Evolutionary conservation across 176 grass and related monocot species (phyloP), one percentile per base, ranked within the genome.

Genomic region (Olyra latifolia): DNA sequence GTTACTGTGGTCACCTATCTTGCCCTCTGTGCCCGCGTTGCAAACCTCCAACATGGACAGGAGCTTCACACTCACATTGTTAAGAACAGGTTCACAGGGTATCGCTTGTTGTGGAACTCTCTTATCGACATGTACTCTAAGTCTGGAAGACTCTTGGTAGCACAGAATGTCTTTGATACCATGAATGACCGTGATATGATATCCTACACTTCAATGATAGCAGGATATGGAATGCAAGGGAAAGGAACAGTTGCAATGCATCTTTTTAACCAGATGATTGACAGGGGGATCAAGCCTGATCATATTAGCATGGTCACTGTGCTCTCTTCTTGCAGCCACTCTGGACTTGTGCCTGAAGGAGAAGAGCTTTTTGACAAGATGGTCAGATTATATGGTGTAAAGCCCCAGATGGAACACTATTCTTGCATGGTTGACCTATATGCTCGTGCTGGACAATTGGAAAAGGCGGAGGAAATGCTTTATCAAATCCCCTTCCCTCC

Each of bases 61-160:
- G 92, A 94, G 71, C 80, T 91, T 64, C 92, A 94, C 55, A 64
- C 83, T 12, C 87, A 87, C 74, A 91, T 86, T 69, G 67, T 87
- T 58, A 94, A 91, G 76, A 71, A 89, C 13, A 86, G 83, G 13
- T 88, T 89, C 54, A 80, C 83, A 69, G 86, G 80, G 1, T 89
- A 86, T 28, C 52, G 43, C 4, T 89, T 88, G 47, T 49, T 94
- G 29, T 94, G 92, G 92, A 94, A 94, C 75, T 89, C 85, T 35
- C 85, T 87, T 45, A 77, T 87, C 71, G 91, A 93, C 74, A 89
- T 93, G 91, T 93, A 93, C 22, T 89, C 80, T 12, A 93, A 93
- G 11, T 89, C 87, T 10, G 91, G 80, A 62, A 87, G 72, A 59
- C 57, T 89, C n/a, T 82, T 20, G 0, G 62, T 81, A 41, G 91